Evolutionary conservation across 441 rosid genomes (phyloP).

Genomic region (Populus hybrid): DNA sequence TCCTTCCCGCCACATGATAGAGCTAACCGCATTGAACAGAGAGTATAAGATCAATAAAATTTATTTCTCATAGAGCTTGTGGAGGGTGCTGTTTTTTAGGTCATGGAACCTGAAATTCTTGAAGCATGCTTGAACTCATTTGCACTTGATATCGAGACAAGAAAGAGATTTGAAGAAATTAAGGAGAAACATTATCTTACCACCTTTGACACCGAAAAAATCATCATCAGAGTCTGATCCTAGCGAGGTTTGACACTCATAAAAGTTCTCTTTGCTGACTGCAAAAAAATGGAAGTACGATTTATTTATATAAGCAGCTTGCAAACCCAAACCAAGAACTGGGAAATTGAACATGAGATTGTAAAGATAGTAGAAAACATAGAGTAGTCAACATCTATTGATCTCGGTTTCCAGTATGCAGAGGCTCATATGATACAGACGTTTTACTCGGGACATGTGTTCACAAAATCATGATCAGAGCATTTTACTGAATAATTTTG

Average conservation of each 20-base stretch:
- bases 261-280: conserved; percentile 8
- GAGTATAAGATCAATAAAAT: no score
- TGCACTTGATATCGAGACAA: background rate
- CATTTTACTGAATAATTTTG: background rate
- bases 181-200: conserved; percentile 4
- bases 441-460: fast-evolving
- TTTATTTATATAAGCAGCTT: background rate
- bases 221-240: conserved; percentile 32
- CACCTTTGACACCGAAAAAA: conserved; percentile 28
- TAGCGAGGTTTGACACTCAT: background rate
- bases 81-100: background rate
- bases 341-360: background rate
- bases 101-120: background rate
- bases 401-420: background rate
- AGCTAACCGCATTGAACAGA: no score
- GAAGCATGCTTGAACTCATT: background rate
- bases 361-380: background rate
- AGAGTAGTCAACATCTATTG: background rate
- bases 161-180: no score
- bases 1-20: no score
- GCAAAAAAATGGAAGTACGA: background rate
- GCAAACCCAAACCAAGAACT: background rate
- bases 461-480: background rate
- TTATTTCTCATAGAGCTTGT: no score
- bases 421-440: background rate